phyloP scores from a whole-genome alignment of 257 asterid genomes.

The Solanum virginianum region DNA sequence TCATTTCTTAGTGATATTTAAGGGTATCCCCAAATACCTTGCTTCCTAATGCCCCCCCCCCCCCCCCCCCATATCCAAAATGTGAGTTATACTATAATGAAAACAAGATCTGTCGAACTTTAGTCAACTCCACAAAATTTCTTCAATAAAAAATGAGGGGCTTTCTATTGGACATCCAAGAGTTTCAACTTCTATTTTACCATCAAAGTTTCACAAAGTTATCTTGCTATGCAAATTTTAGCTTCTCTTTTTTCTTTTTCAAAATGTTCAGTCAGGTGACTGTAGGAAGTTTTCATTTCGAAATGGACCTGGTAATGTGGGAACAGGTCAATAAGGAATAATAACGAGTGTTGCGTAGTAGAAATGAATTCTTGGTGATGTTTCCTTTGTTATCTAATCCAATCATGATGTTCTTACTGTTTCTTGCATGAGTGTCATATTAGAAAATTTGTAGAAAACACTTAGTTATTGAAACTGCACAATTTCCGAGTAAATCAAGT shows the following conservation, averaged over 20 bases:
- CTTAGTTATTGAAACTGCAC: neutral
- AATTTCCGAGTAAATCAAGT: neutral
- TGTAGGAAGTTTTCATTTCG: neutral
- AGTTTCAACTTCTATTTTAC: neutral
- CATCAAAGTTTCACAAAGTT: neutral
- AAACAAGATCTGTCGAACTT: neutral
- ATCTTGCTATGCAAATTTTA: neutral
- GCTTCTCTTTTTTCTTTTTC: neutral
- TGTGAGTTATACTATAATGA: neutral
- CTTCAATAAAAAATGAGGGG: neutral
- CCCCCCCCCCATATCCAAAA: neutral
- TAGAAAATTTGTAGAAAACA: neutral
- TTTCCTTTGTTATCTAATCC: neutral
- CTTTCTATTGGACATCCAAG: neutral
- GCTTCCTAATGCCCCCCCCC: neutral
- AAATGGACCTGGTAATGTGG: neutral
- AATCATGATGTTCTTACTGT: neutral
- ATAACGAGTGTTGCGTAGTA: neutral
- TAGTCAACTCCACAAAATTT: neutral
- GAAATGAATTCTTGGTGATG: neutral
- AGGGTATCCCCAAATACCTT: neutral
- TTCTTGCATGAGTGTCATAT: neutral
- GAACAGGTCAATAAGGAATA: neutral
- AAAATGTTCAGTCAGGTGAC: neutral
- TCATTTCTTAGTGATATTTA: neutral